Conservation (phyloP, 192 early-diverging fungal genomes). For the Coemansia sp. region DNA sequence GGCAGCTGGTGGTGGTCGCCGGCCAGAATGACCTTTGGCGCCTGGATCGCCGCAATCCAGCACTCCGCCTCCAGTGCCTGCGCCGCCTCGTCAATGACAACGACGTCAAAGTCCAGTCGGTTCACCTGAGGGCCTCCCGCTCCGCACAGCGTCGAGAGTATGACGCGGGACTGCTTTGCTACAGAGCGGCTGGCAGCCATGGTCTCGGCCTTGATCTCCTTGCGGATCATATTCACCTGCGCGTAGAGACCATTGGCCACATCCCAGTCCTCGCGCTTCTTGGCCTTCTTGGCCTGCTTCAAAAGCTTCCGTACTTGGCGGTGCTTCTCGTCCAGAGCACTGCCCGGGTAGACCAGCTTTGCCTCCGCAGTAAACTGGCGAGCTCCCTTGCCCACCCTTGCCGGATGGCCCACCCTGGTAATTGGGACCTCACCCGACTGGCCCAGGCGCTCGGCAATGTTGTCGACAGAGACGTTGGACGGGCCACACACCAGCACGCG, state of each 20-base stretch:
- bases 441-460: constrained; percentile 74
- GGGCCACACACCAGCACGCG: constrained; percentile 84
- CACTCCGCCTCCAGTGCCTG: constrained; percentile 82
- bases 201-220: constrained; percentile 61
- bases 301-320: constrained; percentile 69
- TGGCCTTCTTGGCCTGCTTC: constrained; percentile 56
- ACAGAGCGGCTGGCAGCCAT: constrained; percentile 58
- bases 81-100: constrained; percentile 85
- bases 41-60: constrained; percentile 80
- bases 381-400: constrained; percentile 65
- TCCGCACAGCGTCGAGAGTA: constrained; percentile 76
- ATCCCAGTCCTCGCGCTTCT: constrained; percentile 50
- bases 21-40: constrained; percentile 69
- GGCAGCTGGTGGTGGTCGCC: constrained; percentile 88
- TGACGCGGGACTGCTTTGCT: constrained; percentile 56
- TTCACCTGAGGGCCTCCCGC: too few relatives aligned
- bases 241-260: too few relatives aligned
- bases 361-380: constrained; percentile 65
- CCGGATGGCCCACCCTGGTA: constrained; percentile 81
- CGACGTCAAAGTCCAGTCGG: constrained; percentile 70
- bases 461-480: constrained; percentile 85
- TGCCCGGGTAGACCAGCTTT: constrained; percentile 56
- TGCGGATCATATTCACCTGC: constrained; percentile 61
- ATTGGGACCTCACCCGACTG: constrained; percentile 52
- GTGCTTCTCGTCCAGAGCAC: too few relatives aligned